Percentiles rank a stretch among this genome's conserved stretches.
These are phyloP conservation scores for Hibiscus mutabilis DNA, from an alignment of 345 rosid genomes.

Conservation along the genomic window DNA sequence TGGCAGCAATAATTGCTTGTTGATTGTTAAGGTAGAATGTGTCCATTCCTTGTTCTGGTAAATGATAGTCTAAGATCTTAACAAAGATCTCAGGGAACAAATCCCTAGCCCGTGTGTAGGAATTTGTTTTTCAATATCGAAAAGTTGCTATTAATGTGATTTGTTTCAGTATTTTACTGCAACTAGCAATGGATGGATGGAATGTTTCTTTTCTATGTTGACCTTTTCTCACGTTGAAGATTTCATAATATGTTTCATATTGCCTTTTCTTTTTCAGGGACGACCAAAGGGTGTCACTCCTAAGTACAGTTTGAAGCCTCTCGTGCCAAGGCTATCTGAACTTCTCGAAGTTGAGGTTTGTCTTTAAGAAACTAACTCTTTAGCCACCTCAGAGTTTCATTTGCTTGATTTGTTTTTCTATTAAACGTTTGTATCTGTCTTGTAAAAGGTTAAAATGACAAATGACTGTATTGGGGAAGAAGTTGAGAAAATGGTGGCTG, in stretches of 20 bases:
- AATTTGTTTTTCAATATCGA: neutral
- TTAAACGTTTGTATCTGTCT: neutral
- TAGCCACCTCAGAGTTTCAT: neutral
- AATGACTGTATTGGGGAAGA: neutral
- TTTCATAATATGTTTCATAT: neutral
- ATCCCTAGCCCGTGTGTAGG: neutral
- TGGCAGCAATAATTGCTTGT: neutral
- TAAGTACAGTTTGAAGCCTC: constrained; percentile 91
- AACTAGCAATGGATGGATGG: neutral
- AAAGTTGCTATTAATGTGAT: neutral
- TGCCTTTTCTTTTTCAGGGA: constrained; percentile 25
- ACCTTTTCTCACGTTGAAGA: neutral
- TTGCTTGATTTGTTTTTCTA: neutral
- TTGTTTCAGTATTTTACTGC: neutral
- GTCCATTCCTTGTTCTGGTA: neutral
- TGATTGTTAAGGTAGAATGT: neutral
- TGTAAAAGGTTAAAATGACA: neutral
- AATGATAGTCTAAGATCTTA: neutral
- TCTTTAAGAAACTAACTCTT: neutral
- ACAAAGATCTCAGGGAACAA: neutral
- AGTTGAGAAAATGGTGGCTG: neutral
- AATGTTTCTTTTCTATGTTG: neutral
- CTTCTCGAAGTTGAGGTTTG: constrained; percentile 73
- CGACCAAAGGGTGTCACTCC: constrained; percentile 86
- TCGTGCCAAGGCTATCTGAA: constrained; percentile 79